Evolutionary conservation across 1,284 basidiomycete genomes (phyloP), one percentile per base, ranked within the genome.

Genomic region (Fomitopsis betulina): DNA sequence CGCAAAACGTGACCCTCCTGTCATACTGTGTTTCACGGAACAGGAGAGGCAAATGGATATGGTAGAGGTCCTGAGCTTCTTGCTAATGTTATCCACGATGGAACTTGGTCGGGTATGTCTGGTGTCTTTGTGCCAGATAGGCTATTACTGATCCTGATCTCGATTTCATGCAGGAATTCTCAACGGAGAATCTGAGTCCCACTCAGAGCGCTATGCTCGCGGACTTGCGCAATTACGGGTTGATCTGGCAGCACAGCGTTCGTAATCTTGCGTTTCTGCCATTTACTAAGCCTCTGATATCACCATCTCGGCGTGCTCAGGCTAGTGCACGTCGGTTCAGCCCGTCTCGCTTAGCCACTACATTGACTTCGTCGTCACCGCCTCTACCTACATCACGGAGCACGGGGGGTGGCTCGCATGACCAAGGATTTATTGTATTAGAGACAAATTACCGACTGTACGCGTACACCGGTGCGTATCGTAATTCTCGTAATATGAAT

Each of bases 381-480:
- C 83, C 85, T 39, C 75, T 88, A 68, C 83, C 87, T 57, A 84
- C 84, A 38, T 80, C 82, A n/a, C 77, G 80, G 53, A 81, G 81
- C 57, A 76, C 76, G 60, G 81, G 80, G 60, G 79, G 80, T 52
- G 84, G 79, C 56, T 79, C 82, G 27, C 79, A 82, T 67, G 68
- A 70, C 60, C 91, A 95, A 72, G 93, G 94, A 3, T 99, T 98
- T 76, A 89, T 99, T 65, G 90, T 99, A 65, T 81, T 99, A 38
- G 97, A 99, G 77, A 99, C 97, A 23, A 99, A 99, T 76, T 99
- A 98, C 76, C 90, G 96, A 62, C 78, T 99, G 58, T 99, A 99
- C 73, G 97, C 97, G 1, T 99, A 99, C 73, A 99, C 97, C 39
- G 90, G 93, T 94, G 73, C 63, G 76, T 67, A 35, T 21, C 25